These are phyloP conservation scores for Cystobasidium slooffiae DNA, from an alignment of 1,284 basidiomycete genomes.

Conservation along the genomic window DNA sequence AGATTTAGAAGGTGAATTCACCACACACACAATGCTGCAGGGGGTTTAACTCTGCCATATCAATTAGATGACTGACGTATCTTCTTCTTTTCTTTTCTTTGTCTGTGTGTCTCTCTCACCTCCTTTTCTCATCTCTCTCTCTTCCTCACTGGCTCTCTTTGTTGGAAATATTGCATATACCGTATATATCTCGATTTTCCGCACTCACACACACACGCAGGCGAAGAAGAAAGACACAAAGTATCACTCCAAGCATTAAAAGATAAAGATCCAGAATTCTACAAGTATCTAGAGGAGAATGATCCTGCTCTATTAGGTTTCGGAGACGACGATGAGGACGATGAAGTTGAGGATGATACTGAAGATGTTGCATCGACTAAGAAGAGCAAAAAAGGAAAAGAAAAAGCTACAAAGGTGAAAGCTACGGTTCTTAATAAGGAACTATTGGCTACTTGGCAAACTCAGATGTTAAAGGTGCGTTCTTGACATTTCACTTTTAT, in stretches of 20 bases:
- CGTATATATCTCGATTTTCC: background rate
- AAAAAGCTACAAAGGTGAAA: conserved; percentile 57
- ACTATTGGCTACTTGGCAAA: conserved; percentile 83
- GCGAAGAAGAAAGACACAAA: conserved; percentile 63
- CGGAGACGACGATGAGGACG: conserved; percentile 51
- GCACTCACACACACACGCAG: too few relatives aligned
- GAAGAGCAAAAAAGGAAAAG: conserved; percentile 55
- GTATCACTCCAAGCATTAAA: conserved; percentile 85
- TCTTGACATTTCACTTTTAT: background rate
- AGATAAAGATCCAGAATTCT: conserved; percentile 97
- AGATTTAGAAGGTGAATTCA: conserved; percentile 68
- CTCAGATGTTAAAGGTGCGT: conserved; percentile 79
- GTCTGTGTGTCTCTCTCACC: too few relatives aligned
- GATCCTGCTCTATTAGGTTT: conserved; percentile 88
- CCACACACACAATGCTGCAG: conserved; percentile 9
- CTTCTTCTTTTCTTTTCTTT: too few relatives aligned
- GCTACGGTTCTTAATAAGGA: conserved; percentile 67
- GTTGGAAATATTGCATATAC: background rate
- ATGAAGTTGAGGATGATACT: conserved; percentile 56
- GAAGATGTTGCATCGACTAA: conserved; percentile 47
- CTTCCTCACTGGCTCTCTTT: background rate
- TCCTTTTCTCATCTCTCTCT: too few relatives aligned
- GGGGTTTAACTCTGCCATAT: background rate
- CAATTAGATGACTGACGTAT: background rate
- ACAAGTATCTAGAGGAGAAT: conserved; percentile 95